phyloP scores from a whole-genome alignment of 192 early-diverging fungal genomes.

The Kickxella alabastrina region DNA sequence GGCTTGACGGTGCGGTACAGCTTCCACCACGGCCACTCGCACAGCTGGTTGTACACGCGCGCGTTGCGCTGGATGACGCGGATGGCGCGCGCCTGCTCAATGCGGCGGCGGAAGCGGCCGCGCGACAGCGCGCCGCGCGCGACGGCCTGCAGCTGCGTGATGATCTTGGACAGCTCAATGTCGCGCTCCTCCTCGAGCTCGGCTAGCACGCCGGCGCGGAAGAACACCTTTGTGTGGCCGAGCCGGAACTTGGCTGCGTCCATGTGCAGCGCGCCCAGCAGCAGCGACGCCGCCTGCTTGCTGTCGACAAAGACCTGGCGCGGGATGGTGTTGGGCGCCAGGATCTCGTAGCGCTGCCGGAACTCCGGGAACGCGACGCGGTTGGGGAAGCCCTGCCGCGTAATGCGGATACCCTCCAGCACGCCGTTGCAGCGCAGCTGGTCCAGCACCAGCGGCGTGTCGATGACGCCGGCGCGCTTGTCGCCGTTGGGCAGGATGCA shows the following conservation, averaged over 20 bases:
- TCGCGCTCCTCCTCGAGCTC: slow-evolving; percentile 93
- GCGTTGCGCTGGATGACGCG: slow-evolving; percentile 93
- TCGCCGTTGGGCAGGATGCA: slow-evolving; percentile 96
- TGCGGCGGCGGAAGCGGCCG: slow-evolving; percentile 58
- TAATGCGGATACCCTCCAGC: slow-evolving; percentile 94
- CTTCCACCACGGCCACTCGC: slow-evolving; percentile 96
- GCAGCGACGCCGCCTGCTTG: slow-evolving; percentile 71
- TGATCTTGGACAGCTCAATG: slow-evolving; percentile 73
- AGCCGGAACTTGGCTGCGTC: slow-evolving; percentile 82
- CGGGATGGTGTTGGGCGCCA: slow-evolving; percentile 75
- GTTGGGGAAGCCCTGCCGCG: slow-evolving; percentile 93
- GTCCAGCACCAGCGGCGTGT: slow-evolving; percentile 82
- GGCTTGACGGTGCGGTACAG: slow-evolving; percentile 92
- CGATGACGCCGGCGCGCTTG: slow-evolving; percentile 79
- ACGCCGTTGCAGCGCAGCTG: slow-evolving; percentile 97
- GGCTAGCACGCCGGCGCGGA: slow-evolving; percentile 89
- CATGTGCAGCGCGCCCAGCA: slow-evolving; percentile 73
- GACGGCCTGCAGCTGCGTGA: slow-evolving; percentile 80
- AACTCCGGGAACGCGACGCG: slow-evolving; percentile 90
- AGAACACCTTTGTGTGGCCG: slow-evolving; percentile 94
- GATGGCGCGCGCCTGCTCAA: slow-evolving; percentile 83
- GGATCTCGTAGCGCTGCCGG: slow-evolving; percentile 88
- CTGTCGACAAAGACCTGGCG: slow-evolving; percentile 85
- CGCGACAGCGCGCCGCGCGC: slow-evolving; percentile 84
- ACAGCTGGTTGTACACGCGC: slow-evolving; percentile 79